These are phyloP conservation scores for Boletus speciosus DNA, from an alignment of 768 basidiomycete species.

Conservation along the genomic window DNA sequence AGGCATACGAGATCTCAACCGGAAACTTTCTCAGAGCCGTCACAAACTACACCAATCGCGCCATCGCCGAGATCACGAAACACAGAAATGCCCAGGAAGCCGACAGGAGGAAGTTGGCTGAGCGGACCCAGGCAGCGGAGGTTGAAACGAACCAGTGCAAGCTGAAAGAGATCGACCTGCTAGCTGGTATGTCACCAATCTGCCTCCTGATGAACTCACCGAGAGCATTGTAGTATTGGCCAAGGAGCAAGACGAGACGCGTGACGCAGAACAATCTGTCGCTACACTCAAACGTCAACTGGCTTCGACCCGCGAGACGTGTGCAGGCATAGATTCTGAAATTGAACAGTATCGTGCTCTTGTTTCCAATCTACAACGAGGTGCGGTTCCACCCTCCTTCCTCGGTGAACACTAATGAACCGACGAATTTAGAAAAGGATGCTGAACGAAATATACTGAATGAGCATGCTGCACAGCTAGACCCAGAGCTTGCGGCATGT, in stretches of 20 bases:
- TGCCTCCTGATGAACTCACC: neutral
- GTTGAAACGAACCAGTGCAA: constrained; percentile 73
- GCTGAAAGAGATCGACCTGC: constrained; percentile 72
- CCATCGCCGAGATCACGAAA: constrained; percentile 65
- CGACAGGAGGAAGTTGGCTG: constrained; percentile 59
- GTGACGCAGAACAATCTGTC: constrained; percentile 62
- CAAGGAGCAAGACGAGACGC: constrained; percentile 67
- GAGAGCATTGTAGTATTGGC: constrained; percentile 47
- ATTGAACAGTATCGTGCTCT: constrained; percentile 68
- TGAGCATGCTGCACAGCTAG: constrained; percentile 47
- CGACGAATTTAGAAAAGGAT: constrained; percentile 51
- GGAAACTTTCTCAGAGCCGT: constrained; percentile 72
- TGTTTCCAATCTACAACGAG: constrained; percentile 61
- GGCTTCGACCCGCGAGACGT: constrained; percentile 56
- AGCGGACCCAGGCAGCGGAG: constrained; percentile 62
- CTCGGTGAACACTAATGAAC: neutral
- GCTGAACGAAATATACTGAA: constrained; percentile 58
- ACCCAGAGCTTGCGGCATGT: constrained; percentile 54
- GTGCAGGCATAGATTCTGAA: constrained; percentile 56
- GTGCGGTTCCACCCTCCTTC: constrained; percentile 34
- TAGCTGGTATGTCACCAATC: constrained; percentile 53
- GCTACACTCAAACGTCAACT: constrained; percentile 65
- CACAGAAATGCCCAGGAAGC: constrained; percentile 57
- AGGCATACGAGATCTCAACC: constrained; percentile 62
- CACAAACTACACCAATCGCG: constrained; percentile 66